Percentiles rank a stretch among this genome's conserved stretches.
Conservation (phyloP, 139 green algal species). For the Chlorella sp. region DNA sequence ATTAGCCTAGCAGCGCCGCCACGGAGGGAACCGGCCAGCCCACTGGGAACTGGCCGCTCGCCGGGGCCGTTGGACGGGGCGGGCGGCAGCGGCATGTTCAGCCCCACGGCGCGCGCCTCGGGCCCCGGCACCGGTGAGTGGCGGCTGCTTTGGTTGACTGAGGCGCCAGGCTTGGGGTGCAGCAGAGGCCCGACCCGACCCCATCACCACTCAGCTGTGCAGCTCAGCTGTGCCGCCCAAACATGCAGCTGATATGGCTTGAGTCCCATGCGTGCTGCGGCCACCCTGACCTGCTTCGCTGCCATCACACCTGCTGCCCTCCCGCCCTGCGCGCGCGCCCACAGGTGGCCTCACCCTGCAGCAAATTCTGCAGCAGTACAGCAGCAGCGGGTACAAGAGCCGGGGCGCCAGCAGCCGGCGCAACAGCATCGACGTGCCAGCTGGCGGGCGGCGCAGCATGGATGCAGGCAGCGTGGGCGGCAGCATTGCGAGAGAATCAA, state of each 20-base stretch:
- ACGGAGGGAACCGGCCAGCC: background rate
- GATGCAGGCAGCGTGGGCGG: background rate
- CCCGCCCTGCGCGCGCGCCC: no score
- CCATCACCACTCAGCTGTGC: no score
- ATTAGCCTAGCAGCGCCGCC: background rate
- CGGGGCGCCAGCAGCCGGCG: background rate
- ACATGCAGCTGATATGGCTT: no score
- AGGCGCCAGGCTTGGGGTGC: no score
- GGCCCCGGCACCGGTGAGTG: background rate
- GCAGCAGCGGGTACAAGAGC: conserved; percentile 18
- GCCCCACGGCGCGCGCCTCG: background rate
- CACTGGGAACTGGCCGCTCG: background rate
- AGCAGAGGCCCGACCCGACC: no score
- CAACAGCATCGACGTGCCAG: background rate
- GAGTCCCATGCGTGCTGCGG: no score
- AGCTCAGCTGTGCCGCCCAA: no score
- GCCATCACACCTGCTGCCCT: no score
- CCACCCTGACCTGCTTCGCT: no score
- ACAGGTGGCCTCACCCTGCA: conserved; percentile 13
- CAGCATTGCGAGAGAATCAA: background rate
- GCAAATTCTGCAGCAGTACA: conserved; percentile 29
- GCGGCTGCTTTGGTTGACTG: no score
- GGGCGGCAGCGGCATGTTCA: background rate
- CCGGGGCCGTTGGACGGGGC: background rate
- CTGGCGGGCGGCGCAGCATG: background rate